Evolutionary conservation across 176 grass and related monocot species (phyloP).

Genomic region (Thalia dealbata): DNA sequence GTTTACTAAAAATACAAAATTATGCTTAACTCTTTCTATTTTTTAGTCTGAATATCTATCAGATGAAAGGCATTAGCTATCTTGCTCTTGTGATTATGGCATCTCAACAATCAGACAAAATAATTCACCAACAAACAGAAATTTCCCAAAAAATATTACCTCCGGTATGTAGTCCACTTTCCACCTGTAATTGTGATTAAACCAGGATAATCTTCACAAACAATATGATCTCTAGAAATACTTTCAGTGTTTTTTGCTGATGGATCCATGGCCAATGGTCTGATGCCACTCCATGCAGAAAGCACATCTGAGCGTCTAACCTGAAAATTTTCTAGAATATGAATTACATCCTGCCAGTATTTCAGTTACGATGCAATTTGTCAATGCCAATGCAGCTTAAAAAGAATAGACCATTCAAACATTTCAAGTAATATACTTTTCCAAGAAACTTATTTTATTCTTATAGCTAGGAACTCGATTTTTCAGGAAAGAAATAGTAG

Average conservation of each 20-base stretch:
- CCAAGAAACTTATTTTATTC: background rate
- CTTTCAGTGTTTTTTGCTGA: slow-evolving; percentile 89
- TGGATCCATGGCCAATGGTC: slow-evolving; percentile 76
- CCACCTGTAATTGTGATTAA: slow-evolving; percentile 96
- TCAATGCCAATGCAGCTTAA: background rate
- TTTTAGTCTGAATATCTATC: background rate
- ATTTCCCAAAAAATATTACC: slow-evolving; percentile 32
- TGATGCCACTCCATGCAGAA: slow-evolving; percentile 95
- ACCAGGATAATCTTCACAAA: slow-evolving; percentile 77
- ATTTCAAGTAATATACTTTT: background rate
- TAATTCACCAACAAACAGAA: slow-evolving; percentile 9
- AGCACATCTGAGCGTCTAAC: slow-evolving; percentile 93
- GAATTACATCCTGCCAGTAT: background rate
- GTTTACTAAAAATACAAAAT: background rate
- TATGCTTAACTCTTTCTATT: too few relatives aligned
- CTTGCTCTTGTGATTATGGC: background rate
- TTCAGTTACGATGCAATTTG: background rate
- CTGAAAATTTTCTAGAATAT: slow-evolving; percentile 31
- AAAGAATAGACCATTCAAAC: background rate
- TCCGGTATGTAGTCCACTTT: slow-evolving; percentile 97
- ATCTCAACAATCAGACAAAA: background rate
- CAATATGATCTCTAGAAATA: slow-evolving; percentile 95
- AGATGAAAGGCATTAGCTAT: background rate
- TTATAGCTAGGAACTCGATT: background rate
- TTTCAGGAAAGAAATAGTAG: too few relatives aligned